Percentiles rank a stretch among this genome's conserved stretches.
Evolutionary conservation across 495 filamentous ascomycete genomes (phyloP).

Genomic region (Talaromyces wortmannii): DNA sequence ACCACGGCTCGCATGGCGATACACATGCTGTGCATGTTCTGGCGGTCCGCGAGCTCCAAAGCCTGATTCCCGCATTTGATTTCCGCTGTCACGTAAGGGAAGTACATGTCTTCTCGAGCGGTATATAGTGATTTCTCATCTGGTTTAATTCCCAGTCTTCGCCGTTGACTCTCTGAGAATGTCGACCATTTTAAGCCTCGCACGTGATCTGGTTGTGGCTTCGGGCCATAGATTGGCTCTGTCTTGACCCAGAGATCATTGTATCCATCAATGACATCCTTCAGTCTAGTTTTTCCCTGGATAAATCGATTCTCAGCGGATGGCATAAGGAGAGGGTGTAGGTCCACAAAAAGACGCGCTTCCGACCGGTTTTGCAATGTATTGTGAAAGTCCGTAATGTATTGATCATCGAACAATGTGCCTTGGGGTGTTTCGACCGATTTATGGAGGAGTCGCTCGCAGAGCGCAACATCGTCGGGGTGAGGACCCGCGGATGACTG

Average conservation of each 20-base stretch:
- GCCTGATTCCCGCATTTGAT: conserved; percentile 26
- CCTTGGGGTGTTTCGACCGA: conserved; percentile 22
- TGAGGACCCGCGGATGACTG: conserved; percentile 21
- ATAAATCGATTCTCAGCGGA: conserved; percentile 23
- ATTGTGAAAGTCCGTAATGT: conserved; percentile 20
- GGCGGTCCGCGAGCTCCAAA: conserved; percentile 24
- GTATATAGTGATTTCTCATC: conserved; percentile 1
- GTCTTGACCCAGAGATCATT: conserved; percentile 36
- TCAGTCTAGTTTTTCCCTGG: conserved; percentile 19
- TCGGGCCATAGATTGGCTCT: conserved; percentile 19
- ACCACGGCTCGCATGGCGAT: conserved; percentile 19
- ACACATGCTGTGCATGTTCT: conserved; percentile 29
- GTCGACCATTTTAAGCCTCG: conserved; percentile 31
- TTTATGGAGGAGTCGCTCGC: conserved; percentile 16
- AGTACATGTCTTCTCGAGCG: conserved; percentile 20
- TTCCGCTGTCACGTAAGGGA: conserved; percentile 30
- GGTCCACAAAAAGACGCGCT: conserved; percentile 29
- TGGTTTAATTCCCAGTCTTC: conserved; percentile 19
- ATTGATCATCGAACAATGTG: conserved; percentile 26
- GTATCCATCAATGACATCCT: conserved; percentile 27
- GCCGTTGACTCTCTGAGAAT: conserved; percentile 32
- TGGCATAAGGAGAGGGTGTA: conserved; percentile 26
- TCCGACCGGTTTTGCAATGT: conserved; percentile 27
- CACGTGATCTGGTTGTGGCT: conserved; percentile 38
- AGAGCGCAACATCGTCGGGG: conserved; percentile 15